phyloP scores from a whole-genome alignment of 2,329 filamentous ascomycete species.

The Gliomastix tumulicola region DNA sequence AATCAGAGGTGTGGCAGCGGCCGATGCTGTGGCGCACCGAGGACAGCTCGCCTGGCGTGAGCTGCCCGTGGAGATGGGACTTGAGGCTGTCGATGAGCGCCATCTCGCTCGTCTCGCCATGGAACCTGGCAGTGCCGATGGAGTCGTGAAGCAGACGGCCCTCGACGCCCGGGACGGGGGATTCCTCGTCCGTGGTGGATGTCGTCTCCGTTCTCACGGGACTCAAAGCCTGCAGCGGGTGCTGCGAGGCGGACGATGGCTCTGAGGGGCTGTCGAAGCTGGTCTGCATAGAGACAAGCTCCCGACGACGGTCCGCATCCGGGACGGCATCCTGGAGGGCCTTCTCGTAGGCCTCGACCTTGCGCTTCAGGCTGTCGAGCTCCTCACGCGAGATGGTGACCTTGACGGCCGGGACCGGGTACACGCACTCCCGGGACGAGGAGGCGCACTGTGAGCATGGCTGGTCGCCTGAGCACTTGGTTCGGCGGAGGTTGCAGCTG shows the following conservation, averaged over 20 bases:
- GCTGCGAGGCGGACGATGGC: slow-evolving; percentile 10
- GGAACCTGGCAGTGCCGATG: slow-evolving; percentile 35
- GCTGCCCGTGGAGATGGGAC: slow-evolving; percentile 3
- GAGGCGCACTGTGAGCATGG: slow-evolving; percentile 38
- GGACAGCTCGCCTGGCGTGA: slow-evolving; percentile 6
- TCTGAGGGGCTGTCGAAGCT: not conserved
- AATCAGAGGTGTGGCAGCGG: slow-evolving; percentile 39
- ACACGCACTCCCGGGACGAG: slow-evolving; percentile 36
- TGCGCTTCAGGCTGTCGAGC: slow-evolving; percentile 30
- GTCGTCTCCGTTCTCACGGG: slow-evolving; percentile 5
- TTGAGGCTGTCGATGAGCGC: slow-evolving; percentile 43
- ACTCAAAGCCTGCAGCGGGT: slow-evolving; percentile 8
- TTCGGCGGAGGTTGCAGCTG: slow-evolving; percentile 42
- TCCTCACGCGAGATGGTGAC: slow-evolving; percentile 32
- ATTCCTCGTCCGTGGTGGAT: slow-evolving; percentile 2
- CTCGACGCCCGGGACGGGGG: slow-evolving; percentile 7
- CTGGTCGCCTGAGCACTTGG: slow-evolving; percentile 43
- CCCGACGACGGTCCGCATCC: slow-evolving; percentile 23
- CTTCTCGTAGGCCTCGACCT: slow-evolving; percentile 30
- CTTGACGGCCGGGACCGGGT: slow-evolving; percentile 36
- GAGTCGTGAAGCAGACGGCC: slow-evolving; percentile 35
- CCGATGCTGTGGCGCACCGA: slow-evolving; percentile 33
- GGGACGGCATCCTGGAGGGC: slow-evolving; percentile 27
- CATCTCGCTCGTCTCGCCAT: slow-evolving; percentile 41
- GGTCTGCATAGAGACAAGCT: slow-evolving; percentile 17